These are phyloP conservation scores for Corinectria fuckeliana DNA, from an alignment of 2,329 filamentous ascomycete genomes.

Conservation along the genomic window DNA sequence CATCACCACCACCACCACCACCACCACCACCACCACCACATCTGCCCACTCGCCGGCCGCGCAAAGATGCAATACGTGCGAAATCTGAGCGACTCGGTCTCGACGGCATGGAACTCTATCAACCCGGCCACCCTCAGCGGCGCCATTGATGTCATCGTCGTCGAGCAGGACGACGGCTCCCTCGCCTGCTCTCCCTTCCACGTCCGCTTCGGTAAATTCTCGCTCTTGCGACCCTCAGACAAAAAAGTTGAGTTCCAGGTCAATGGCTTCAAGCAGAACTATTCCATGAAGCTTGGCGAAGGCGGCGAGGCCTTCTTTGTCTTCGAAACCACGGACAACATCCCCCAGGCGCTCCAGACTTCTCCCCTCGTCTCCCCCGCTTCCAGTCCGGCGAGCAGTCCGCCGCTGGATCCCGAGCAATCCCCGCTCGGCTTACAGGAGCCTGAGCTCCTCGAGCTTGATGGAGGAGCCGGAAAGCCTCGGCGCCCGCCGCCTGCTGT, in stretches of 20 bases:
- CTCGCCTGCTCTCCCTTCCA: constrained; percentile 96
- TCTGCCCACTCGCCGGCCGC: background rate
- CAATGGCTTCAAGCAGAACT: constrained; percentile 89
- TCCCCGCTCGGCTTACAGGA: constrained; percentile 60
- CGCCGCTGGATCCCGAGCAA: constrained; percentile 61
- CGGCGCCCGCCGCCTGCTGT: constrained; percentile 55
- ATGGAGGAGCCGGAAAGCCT: constrained; percentile 48
- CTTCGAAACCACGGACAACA: constrained; percentile 90
- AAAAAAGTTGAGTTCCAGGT: constrained; percentile 99
- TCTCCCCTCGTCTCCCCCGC: constrained; percentile 91
- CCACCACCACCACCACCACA: too few species aligned
- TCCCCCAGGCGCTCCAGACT: constrained; percentile 93
- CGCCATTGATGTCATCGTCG: constrained; percentile 98
- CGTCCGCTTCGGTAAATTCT: constrained; percentile 98
- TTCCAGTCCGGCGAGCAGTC: constrained; percentile 86
- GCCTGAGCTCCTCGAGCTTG: constrained; percentile 73
- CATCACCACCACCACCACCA: too few species aligned
- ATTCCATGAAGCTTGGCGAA: constrained; percentile 98
- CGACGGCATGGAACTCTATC: constrained; percentile 99
- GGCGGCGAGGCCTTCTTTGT: constrained; percentile 99
- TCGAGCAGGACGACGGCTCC: constrained; percentile 91
- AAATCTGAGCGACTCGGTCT: constrained; percentile 92
- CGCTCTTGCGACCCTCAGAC: constrained; percentile 89
- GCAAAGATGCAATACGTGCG: constrained; percentile 93
- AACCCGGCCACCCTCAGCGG: constrained; percentile 97